Conservation (phyloP, 192 early-diverging fungal species). For the Entomortierella lignicola region DNA sequence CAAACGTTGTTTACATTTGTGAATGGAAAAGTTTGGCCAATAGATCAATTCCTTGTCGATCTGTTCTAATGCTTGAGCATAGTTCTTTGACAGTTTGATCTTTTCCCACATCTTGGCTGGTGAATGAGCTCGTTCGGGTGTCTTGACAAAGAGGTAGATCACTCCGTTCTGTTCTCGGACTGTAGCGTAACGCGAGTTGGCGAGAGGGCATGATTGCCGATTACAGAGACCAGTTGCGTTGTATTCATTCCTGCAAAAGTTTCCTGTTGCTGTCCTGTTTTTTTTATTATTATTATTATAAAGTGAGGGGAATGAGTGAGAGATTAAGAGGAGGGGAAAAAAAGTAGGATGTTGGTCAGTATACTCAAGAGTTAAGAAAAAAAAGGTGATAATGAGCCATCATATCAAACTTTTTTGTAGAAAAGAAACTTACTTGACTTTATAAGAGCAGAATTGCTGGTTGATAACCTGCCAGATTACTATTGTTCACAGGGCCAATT, state of each 20-base stretch:
- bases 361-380: neutral
- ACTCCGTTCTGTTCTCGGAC: constrained; percentile 85
- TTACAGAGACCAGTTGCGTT: constrained; percentile 98
- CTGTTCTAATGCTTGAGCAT: constrained; percentile 84
- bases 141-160: constrained; percentile 95
- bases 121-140: constrained; percentile 93
- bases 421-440: constrained; percentile 82
- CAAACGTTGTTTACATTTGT: constrained; percentile 97
- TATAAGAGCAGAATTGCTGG: constrained; percentile 98
- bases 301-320: too few relatives aligned
- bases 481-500: too few relatives aligned
- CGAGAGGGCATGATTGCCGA: constrained; percentile 93
- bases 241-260: constrained; percentile 96
- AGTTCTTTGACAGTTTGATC: constrained; percentile 91
- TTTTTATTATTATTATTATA: neutral
- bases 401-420: too few relatives aligned
- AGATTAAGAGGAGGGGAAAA: neutral
- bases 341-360: neutral
- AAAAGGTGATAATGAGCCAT: neutral
- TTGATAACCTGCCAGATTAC: constrained; percentile 97
- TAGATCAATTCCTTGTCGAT: constrained; percentile 92
- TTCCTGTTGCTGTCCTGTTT: constrained; percentile 81
- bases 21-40: constrained; percentile 92
- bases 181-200: constrained; percentile 95
- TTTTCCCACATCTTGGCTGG: constrained; percentile 95